phyloP scores from a whole-genome alignment of 2,329 filamentous ascomycete genomes.

The Colletotrichum aenigma region DNA sequence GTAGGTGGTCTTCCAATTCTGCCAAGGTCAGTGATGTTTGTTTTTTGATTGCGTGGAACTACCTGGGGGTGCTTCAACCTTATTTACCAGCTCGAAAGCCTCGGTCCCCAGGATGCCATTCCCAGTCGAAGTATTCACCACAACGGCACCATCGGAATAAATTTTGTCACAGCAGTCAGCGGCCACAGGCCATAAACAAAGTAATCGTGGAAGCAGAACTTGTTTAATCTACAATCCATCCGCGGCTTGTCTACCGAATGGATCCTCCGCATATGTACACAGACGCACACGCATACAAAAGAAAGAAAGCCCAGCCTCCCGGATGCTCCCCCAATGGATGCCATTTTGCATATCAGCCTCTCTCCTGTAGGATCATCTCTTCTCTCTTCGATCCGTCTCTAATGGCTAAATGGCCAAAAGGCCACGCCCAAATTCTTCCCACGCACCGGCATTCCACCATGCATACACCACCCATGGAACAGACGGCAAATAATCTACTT shows the following conservation, averaged over 20 bases:
- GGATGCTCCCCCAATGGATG: neutral
- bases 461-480: neutral
- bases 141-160: neutral
- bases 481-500: slow-evolving; percentile 42
- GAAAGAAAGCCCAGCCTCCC: slow-evolving; percentile 8
- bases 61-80: neutral
- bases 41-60: neutral
- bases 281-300: slow-evolving; percentile 13
- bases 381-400: neutral
- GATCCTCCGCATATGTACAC: slow-evolving; percentile 20
- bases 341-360: neutral
- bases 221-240: slow-evolving; percentile 20
- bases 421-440: neutral
- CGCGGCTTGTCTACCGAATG: slow-evolving; percentile 13
- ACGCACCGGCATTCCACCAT: neutral
- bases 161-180: neutral
- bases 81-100: neutral
- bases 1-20: neutral
- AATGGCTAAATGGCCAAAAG: neutral
- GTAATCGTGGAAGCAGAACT: slow-evolving; percentile 12
- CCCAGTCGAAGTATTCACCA: neutral
- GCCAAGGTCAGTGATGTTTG: neutral
- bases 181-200: neutral
- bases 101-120: neutral
- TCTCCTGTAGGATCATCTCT: neutral